Conservation (phyloP, 768 basidiomycete species). For the Fistulinella prunicolor region DNA sequence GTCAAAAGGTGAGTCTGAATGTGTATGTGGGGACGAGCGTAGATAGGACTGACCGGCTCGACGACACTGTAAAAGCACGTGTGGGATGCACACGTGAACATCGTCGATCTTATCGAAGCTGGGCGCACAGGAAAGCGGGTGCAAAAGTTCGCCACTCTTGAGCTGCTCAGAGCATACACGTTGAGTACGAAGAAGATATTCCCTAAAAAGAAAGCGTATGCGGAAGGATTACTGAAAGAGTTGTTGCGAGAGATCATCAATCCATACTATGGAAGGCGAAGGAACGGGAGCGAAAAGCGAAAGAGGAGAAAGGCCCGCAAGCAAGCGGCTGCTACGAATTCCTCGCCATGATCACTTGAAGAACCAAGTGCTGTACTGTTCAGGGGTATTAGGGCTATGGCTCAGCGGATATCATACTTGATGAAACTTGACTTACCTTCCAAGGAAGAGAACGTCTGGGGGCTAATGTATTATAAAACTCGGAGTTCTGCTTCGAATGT, state of each 20-base stretch:
- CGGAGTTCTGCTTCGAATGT: too few species aligned
- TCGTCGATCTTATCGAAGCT: constrained; percentile 32
- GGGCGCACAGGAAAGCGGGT: constrained; percentile 16
- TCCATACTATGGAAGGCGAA: constrained; percentile 13
- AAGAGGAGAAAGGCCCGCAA: constrained; percentile 15
- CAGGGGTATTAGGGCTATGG: too few species aligned
- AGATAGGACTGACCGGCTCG: not conserved
- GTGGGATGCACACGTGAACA: constrained; percentile 31
- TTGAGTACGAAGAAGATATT: constrained; percentile 17
- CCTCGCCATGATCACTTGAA: not conserved
- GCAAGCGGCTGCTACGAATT: not conserved
- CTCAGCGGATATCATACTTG: too few species aligned
- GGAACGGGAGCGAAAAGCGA: constrained; percentile 19
- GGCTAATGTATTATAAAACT: too few species aligned
- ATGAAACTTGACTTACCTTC: too few species aligned
- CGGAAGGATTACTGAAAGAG: constrained; percentile 30
- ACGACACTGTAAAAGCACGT: too few species aligned
- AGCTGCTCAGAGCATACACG: constrained; percentile 28
- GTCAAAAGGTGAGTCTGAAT: constrained; percentile 13
- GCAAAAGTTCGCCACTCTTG: constrained; percentile 22
- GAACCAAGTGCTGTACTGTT: not conserved
- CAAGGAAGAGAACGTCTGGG: too few species aligned
- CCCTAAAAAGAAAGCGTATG: constrained; percentile 25
- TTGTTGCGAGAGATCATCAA: constrained; percentile 30
- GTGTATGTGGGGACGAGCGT: not conserved